Evolutionary conservation across 148 eudicot species (phyloP).

Genomic region (Cornus controversa): DNA sequence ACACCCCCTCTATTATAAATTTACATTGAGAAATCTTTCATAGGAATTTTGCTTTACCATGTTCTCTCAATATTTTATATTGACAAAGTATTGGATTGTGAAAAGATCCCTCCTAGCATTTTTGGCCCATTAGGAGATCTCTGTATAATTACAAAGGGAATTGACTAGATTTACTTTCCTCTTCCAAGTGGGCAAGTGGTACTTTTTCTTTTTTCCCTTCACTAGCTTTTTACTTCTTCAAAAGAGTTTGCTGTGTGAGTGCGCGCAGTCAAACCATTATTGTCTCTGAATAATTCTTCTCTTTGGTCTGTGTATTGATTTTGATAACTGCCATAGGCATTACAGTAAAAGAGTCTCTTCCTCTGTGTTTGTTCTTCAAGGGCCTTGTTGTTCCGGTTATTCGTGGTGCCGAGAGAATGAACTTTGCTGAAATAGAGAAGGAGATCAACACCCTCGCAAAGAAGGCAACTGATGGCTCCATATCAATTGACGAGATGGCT

Average conservation of each 20-base stretch:
- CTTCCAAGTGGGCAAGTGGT: neutral
- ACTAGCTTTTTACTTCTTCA: neutral
- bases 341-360: neutral
- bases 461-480: slow-evolving; percentile 52
- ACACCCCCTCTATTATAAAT: no score
- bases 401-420: slow-evolving; percentile 44
- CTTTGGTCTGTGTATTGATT: neutral
- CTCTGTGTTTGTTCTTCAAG: slow-evolving; percentile 20
- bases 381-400: slow-evolving; percentile 61
- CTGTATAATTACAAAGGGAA: neutral
- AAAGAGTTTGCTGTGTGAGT: neutral
- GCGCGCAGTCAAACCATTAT: no score
- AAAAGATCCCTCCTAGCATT: neutral
- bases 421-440: slow-evolving; percentile 60
- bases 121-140: neutral
- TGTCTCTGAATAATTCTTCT: neutral
- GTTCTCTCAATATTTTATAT: neutral
- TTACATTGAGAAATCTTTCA: neutral
- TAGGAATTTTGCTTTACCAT: no score
- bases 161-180: neutral
- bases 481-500: slow-evolving; percentile 62
- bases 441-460: slow-evolving; percentile 52
- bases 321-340: neutral
- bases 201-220: neutral
- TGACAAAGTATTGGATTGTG: neutral